A percentile compares a stretch with the other conserved stretches of the same genome.
Conservation (phyloP, 2,329 filamentous ascomycete genomes). For the Parastagonospora nodorum region DNA sequence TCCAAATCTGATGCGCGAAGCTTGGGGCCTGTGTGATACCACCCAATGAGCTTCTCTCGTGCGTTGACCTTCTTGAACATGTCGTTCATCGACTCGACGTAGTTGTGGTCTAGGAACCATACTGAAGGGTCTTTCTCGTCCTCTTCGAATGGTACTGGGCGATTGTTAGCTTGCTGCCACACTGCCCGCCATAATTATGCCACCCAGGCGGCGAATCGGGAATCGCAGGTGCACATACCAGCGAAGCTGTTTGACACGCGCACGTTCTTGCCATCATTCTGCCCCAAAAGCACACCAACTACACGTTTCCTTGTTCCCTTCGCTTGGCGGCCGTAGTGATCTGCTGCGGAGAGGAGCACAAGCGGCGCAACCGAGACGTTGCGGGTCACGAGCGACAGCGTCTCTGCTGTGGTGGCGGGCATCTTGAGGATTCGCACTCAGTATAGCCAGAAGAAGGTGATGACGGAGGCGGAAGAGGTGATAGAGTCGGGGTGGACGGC, state of each 20-base stretch:
- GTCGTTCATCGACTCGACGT: constrained; percentile 98
- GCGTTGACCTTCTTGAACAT: constrained; percentile 99
- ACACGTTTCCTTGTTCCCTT: constrained; percentile 89
- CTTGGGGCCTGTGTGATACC: constrained; percentile 99
- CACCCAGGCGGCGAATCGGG: constrained; percentile 18
- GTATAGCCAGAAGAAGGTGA: constrained; percentile 6
- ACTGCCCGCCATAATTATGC: constrained; percentile 4
- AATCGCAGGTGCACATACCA: constrained; percentile 60
- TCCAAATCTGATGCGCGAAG: constrained; percentile 94
- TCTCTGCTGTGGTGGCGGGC: constrained; percentile 96
- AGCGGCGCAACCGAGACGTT: constrained; percentile 97
- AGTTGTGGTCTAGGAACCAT: constrained; percentile 99
- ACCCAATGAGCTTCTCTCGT: constrained; percentile 96
- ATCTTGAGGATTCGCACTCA: constrained; percentile 56
- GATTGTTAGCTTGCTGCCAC: constrained; percentile 23
- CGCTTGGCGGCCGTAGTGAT: constrained; percentile 94
- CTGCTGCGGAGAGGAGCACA: constrained; percentile 95
- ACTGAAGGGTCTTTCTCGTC: constrained; percentile 98
- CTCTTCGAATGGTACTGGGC: constrained; percentile 92
- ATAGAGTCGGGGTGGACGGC: constrained; percentile 17
- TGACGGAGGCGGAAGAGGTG: constrained; percentile 9
- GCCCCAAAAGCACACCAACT: constrained; percentile 90
- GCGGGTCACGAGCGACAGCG: constrained; percentile 89
- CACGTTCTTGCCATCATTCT: constrained; percentile 95
- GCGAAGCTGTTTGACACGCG: constrained; percentile 99